Percentiles rank a stretch among this genome's conserved stretches.
phyloP scores from a whole-genome alignment of 331 rosid genomes.

The Quercus tomentella region DNA sequence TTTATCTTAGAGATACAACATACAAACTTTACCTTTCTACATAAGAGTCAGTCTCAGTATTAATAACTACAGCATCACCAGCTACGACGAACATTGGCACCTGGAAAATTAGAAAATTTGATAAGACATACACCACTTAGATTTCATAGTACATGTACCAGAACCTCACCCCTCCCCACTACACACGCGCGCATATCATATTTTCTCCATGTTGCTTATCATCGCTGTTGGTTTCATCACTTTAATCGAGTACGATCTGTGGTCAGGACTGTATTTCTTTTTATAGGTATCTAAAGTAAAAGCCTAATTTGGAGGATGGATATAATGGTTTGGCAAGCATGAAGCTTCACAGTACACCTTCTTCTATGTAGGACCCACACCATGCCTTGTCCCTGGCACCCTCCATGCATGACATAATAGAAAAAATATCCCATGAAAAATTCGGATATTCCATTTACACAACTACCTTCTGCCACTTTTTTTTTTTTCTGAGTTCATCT shows the following conservation, averaged over 20 bases:
- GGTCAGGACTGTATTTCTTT: neutral
- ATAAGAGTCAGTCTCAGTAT: slow-evolving; percentile 71
- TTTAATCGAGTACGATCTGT: neutral
- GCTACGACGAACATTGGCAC: slow-evolving; percentile 70
- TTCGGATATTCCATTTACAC: neutral
- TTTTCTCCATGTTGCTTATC: neutral
- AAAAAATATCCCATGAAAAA: neutral
- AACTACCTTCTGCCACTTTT: neutral
- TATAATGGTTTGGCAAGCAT: neutral
- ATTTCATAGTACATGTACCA: neutral
- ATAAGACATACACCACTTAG: slow-evolving; percentile 14
- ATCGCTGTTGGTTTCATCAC: neutral
- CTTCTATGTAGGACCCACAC: neutral
- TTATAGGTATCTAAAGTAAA: neutral
- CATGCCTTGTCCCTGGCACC: neutral
- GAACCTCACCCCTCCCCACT: neutral
- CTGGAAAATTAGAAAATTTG: slow-evolving; percentile 32
- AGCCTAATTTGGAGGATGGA: neutral
- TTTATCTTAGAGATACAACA: slow-evolving; percentile 10
- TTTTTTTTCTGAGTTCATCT: neutral
- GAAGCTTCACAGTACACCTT: neutral
- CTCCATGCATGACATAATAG: neutral
- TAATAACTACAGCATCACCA: slow-evolving; percentile 76
- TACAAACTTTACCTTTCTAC: slow-evolving; percentile 60
- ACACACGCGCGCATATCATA: neutral